These are phyloP conservation scores for Allium cepa DNA, from an alignment of 106 monocot species.

Conservation along the genomic window DNA sequence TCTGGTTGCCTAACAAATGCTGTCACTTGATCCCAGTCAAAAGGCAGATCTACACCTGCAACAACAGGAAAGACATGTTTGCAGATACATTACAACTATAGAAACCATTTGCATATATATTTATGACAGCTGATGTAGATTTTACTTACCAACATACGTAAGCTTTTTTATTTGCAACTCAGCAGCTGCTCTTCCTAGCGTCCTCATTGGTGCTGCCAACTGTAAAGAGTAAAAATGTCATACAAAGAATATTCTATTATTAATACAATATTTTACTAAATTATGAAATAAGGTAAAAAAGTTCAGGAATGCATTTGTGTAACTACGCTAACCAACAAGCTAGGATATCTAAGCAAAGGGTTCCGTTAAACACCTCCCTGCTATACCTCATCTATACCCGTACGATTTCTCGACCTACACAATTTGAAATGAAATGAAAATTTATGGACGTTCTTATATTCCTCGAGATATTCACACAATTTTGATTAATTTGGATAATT, in stretches of 20 bases:
- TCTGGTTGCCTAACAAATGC: constrained; percentile 89
- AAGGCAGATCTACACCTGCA: constrained; percentile 76
- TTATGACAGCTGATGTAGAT: neutral
- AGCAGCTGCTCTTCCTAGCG: constrained; percentile 60
- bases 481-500: too few relatives aligned
- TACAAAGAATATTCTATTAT: neutral
- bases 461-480: too few relatives aligned
- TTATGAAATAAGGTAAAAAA: neutral
- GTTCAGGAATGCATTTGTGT: neutral
- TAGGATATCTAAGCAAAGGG: too few relatives aligned
- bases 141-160: constrained; percentile 62
- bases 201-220: constrained; percentile 66
- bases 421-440: too few relatives aligned
- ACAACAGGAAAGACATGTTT: neutral
- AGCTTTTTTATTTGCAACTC: constrained; percentile 79
- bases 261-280: neutral
- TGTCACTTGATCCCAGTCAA: constrained; percentile 77
- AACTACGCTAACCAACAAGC: too few relatives aligned
- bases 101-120: neutral
- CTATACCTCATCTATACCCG: too few relatives aligned
- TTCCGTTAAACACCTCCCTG: too few relatives aligned
- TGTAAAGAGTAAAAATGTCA: constrained; percentile 5
- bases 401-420: too few relatives aligned
- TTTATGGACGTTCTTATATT: too few relatives aligned
- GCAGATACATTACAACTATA: neutral